A percentile compares a stretch with the other conserved stretches of the same genome.
Conservation (phyloP, 2,329 filamentous ascomycete species). For the Fusarium siculi region DNA sequence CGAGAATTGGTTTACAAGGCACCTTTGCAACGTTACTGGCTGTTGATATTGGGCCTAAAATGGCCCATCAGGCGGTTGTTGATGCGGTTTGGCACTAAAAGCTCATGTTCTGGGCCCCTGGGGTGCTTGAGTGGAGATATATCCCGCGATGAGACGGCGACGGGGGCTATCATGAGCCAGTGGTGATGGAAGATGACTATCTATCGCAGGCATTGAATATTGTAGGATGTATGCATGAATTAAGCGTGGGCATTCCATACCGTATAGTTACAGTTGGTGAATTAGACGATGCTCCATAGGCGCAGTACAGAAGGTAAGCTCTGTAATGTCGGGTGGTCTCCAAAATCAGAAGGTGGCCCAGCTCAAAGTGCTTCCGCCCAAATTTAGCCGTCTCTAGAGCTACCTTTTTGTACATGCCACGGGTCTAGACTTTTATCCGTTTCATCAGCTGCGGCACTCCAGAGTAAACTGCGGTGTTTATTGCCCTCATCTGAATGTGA, state of each 20-base stretch:
- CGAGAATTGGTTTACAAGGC: conserved; percentile 19
- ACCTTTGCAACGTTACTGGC: conserved; percentile 39
- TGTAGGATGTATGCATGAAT: not conserved
- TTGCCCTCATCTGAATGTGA: conserved; percentile 7
- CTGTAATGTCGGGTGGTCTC: not conserved
- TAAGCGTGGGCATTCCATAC: conserved; percentile 1
- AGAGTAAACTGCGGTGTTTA: conserved; percentile 20
- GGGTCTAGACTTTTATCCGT: not conserved
- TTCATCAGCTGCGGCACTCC: conserved; percentile 5
- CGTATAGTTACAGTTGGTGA: not conserved
- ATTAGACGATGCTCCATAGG: not conserved
- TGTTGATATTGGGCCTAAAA: conserved; percentile 28
- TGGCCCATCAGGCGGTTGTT: conserved; percentile 36
- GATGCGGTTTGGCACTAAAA: conserved; percentile 33
- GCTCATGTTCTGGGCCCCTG: conserved; percentile 6
- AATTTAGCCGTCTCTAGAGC: not conserved
- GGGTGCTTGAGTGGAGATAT: conserved; percentile 29
- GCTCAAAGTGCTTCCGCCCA: not conserved
- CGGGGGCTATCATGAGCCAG: conserved; percentile 10
- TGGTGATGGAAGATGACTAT: conserved; percentile 1
- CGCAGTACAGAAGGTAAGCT: not conserved
- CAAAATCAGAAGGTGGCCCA: conserved; percentile 20
- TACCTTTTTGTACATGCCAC: not conserved
- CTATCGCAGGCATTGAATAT: not conserved
- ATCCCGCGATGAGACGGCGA: conserved; percentile 20